Percentiles rank a stretch among this genome's conserved stretches.
phyloP scores from a whole-genome alignment of 768 basidiomycete genomes.

The Agaricus blazei region DNA sequence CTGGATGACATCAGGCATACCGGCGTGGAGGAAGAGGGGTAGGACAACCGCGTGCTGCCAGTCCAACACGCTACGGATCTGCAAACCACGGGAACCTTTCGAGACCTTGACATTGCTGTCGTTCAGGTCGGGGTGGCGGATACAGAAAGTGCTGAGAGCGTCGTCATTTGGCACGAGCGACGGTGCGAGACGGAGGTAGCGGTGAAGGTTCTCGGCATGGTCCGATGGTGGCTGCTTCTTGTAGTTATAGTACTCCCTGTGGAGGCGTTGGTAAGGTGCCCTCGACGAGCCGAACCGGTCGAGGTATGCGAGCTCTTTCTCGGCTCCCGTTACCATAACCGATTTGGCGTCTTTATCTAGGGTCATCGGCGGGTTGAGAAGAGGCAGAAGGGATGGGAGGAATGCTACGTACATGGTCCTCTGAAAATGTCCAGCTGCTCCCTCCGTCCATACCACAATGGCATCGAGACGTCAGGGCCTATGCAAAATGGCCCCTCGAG shows the following conservation, averaged over 20 bases:
- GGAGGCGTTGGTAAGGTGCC: conserved; percentile 34
- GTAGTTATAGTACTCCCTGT: conserved; percentile 11
- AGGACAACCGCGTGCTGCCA: no score
- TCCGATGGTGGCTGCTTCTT: conserved; percentile 29
- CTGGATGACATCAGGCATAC: no score
- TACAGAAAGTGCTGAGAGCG: conserved; percentile 34
- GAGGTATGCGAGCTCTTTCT: conserved; percentile 45
- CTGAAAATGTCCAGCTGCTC: conserved; percentile 41
- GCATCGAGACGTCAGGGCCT: conserved; percentile 37
- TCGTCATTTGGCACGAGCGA: conserved; percentile 37
- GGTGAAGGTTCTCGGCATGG: conserved; percentile 43
- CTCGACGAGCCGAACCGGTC: conserved; percentile 42
- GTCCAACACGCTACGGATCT: no score
- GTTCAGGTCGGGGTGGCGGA: conserved; percentile 49
- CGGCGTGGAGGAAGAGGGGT: no score
- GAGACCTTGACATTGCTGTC: conserved; percentile 43
- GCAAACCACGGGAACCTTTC: not conserved
- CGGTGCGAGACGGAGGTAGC: conserved; percentile 40
- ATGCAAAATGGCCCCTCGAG: conserved; percentile 36
- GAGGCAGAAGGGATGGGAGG: conserved; percentile 20
- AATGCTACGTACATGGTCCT: conserved; percentile 45
- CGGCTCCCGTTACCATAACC: conserved; percentile 33
- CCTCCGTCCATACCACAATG: conserved; percentile 46
- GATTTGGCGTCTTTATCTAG: conserved; percentile 39
- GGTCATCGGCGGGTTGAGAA: conserved; percentile 25